These are phyloP conservation scores for Boletales sp. DNA, from an alignment of 768 basidiomycete species.

Conservation along the genomic window DNA sequence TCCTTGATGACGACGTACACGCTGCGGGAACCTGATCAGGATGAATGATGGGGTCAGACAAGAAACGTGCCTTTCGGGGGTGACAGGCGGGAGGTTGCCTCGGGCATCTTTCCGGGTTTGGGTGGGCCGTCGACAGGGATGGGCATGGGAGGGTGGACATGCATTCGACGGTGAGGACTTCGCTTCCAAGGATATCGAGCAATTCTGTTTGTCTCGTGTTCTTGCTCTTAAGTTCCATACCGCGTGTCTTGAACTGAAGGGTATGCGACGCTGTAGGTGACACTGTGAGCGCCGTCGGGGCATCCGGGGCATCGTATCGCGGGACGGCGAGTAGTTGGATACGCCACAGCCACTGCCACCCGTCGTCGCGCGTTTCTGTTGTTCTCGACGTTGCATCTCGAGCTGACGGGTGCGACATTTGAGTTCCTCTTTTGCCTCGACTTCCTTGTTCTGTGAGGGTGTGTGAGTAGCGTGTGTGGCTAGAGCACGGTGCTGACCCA, in stretches of 20 bases:
- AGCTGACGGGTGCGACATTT: constrained; percentile 97
- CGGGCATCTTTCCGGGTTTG: constrained; percentile 44
- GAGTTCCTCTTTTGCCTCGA: constrained; percentile 98
- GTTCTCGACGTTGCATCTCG: constrained; percentile 95
- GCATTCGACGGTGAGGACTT: constrained; percentile 54
- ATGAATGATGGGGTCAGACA: neutral
- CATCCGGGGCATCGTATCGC: constrained; percentile 66
- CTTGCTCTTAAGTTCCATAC: constrained; percentile 96
- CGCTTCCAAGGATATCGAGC: constrained; percentile 82
- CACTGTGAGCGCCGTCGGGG: constrained; percentile 41
- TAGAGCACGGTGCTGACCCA: constrained; percentile 49
- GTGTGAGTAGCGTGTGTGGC: too few species aligned
- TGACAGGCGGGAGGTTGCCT: constrained; percentile 71
- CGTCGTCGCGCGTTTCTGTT: constrained; percentile 69
- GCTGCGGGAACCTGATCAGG: constrained; percentile 37
- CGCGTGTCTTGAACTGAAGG: constrained; percentile 88
- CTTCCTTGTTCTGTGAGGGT: constrained; percentile 83
- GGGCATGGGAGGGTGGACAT: constrained; percentile 51
- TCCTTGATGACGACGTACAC: constrained; percentile 88
- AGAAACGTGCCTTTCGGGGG: constrained; percentile 61
- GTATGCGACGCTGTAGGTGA: constrained; percentile 48
- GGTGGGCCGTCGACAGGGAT: constrained; percentile 42
- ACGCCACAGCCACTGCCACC: constrained; percentile 51
- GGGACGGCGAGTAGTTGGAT: constrained; percentile 67
- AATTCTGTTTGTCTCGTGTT: constrained; percentile 88